Conservation (phyloP, 805 yeast species). For the Zygoascus biomembranicola region DNA sequence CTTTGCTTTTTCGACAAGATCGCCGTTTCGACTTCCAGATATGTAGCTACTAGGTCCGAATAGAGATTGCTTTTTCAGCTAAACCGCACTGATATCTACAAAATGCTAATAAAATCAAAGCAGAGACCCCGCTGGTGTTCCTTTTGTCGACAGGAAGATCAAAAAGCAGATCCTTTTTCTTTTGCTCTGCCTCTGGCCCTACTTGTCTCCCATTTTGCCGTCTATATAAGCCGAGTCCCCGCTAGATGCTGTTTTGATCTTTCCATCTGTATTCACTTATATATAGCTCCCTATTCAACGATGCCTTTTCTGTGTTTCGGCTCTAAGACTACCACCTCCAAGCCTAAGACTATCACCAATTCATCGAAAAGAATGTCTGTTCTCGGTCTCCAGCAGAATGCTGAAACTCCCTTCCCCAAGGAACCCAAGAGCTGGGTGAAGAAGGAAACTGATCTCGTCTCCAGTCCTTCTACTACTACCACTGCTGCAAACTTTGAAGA, state of each 20-base stretch:
- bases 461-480: not conserved
- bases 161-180: no score
- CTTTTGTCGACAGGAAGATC: not conserved
- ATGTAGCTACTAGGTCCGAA: not conserved
- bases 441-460: not conserved
- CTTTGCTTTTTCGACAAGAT: not conserved
- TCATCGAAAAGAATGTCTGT: slow-evolving; percentile 2
- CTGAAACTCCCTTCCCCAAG: not conserved
- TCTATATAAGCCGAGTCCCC: not conserved
- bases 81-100: not conserved
- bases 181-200: no score
- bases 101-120: not conserved
- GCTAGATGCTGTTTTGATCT: not conserved
- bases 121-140: not conserved
- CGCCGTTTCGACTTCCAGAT: not conserved
- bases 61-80: not conserved
- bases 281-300: not conserved
- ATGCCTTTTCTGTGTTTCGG: slow-evolving; percentile 1
- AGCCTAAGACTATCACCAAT: not conserved
- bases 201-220: not conserved
- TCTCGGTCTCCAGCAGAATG: not conserved
- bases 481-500: not conserved
- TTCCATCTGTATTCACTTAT: not conserved
- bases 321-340: not conserved
- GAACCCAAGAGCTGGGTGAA: not conserved